These are phyloP conservation scores for Lunularia cruciata DNA, from an alignment of 225 moss, liverwort and hornwort genomes.

Conservation along the genomic window DNA sequence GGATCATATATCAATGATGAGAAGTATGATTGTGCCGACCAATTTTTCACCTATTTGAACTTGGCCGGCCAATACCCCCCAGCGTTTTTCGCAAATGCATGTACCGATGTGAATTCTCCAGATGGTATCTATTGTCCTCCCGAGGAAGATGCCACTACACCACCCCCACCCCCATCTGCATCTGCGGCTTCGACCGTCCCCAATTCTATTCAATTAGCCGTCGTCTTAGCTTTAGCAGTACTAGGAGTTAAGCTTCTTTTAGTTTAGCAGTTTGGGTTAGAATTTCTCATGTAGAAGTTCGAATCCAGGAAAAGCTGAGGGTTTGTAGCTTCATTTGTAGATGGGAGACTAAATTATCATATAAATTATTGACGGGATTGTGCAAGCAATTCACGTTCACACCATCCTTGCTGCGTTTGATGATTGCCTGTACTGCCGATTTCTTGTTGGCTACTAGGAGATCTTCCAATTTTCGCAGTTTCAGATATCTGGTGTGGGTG, in stretches of 20 bases:
- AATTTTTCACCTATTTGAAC: slow-evolving; percentile 18
- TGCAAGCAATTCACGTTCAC: no score
- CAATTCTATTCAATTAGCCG: background rate
- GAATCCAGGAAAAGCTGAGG: no score
- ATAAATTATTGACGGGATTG: no score
- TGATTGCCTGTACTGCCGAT: no score
- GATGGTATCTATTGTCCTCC: slow-evolving; percentile 15
- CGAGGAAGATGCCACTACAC: background rate
- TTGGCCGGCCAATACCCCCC: slow-evolving; percentile 4
- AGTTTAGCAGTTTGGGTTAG: background rate
- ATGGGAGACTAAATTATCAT: no score
- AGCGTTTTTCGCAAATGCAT: slow-evolving; percentile 18
- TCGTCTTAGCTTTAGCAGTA: slow-evolving; percentile 4
- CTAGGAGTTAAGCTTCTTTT: background rate
- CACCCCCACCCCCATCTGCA: background rate
- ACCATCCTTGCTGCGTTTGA: no score
- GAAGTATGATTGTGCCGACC: background rate
- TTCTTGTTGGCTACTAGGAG: no score
- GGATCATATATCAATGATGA: background rate
- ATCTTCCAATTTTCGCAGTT: no score
- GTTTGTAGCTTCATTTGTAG: no score
- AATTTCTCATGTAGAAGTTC: no score
- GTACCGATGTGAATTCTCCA: slow-evolving; percentile 15
- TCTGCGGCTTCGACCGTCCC: background rate
- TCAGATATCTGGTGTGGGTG: no score